Evolutionary conservation across 1,284 basidiomycete genomes (phyloP).

Genomic region (Apiotrichum siamense): DNA sequence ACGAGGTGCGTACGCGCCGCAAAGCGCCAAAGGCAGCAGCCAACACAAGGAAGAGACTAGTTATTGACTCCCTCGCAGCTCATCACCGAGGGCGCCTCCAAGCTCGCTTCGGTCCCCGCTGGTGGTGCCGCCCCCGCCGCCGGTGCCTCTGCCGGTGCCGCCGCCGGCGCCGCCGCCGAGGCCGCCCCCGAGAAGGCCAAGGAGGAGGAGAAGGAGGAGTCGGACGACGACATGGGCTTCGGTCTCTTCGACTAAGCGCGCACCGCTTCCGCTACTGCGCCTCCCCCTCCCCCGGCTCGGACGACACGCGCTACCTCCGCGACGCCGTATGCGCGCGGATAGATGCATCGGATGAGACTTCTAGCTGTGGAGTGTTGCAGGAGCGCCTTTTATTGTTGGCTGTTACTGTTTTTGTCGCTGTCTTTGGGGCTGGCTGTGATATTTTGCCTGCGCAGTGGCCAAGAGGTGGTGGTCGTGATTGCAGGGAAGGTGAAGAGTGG

Average conservation of each 20-base stretch:
- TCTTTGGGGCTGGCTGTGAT: too few species aligned
- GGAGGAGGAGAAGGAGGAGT: conserved; percentile 54
- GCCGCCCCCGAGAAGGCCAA: conserved; percentile 62
- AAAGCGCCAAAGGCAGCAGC: too few species aligned
- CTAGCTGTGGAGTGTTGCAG: not conserved
- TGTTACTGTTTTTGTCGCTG: not conserved
- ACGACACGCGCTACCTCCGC: not conserved
- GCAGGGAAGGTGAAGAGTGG: too few species aligned
- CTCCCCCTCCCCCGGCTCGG: not conserved
- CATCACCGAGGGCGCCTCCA: conserved; percentile 85
- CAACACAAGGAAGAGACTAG: too few species aligned
- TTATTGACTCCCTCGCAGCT: conserved; percentile 51
- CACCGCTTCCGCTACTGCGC: conserved; percentile 4
- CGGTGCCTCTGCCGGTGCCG: conserved; percentile 42
- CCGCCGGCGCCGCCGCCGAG: conserved; percentile 57
- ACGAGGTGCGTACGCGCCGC: conserved; percentile 63
- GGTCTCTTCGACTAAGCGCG: conserved; percentile 80
- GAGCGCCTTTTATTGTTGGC: not conserved
- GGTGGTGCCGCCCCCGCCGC: conserved; percentile 44
- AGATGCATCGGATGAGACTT: conserved; percentile 7
- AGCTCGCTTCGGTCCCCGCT: conserved; percentile 80
- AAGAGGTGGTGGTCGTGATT: too few species aligned
- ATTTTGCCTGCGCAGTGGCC: too few species aligned
- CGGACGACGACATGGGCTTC: conserved; percentile 59
- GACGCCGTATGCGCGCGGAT: not conserved